These are phyloP conservation scores for Tuber microsphaerosporum DNA, from an alignment of 495 filamentous ascomycete genomes.

Conservation along the genomic window DNA sequence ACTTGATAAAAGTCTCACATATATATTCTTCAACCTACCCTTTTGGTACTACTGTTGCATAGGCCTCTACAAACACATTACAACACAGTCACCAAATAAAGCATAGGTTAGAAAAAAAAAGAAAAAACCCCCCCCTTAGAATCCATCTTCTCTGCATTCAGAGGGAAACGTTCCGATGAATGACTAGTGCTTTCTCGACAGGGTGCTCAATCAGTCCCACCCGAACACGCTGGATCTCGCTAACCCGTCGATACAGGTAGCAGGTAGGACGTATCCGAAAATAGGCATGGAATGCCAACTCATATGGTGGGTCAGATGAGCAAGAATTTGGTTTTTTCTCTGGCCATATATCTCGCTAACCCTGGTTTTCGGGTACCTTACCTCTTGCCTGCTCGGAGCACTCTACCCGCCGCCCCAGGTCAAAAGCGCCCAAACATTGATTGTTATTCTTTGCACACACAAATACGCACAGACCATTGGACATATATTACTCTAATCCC, in stretches of 20 bases:
- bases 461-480: too few relatives aligned
- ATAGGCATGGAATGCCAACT: too few relatives aligned
- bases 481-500: not conserved
- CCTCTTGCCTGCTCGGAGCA: not conserved
- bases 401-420: not conserved
- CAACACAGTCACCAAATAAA: not conserved
- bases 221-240: not conserved
- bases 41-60: not conserved
- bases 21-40: not conserved
- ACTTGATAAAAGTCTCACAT: not conserved
- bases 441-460: too few relatives aligned
- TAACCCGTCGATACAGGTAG: not conserved
- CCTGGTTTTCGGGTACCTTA: not conserved
- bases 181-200: not conserved
- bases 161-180: not conserved
- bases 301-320: too few relatives aligned
- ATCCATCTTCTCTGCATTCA: not conserved
- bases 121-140: not conserved
- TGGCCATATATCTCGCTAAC: not conserved
- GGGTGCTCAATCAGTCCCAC: not conserved
- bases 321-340: not conserved
- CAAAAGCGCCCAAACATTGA: not conserved
- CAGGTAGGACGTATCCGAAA: not conserved
- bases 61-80: not conserved
- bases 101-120: not conserved